Evolutionary conservation across 1,139 yeast species (phyloP).

Genomic region (Sugiyamaella castrensis): DNA sequence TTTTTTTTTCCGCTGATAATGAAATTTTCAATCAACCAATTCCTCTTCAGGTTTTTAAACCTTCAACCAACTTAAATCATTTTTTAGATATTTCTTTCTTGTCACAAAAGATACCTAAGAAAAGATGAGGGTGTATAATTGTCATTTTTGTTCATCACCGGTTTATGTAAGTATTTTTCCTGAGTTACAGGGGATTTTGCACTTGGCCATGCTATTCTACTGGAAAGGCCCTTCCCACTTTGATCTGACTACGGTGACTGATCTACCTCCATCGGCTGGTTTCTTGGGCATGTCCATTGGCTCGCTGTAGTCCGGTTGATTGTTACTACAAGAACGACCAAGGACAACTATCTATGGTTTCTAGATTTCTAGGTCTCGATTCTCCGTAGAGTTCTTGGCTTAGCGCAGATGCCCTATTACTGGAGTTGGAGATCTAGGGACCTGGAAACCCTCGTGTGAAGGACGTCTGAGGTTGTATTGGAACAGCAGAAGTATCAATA

Average conservation of each 20-base stretch:
- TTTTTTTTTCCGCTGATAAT: slow-evolving; percentile 4
- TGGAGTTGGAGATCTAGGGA: no score
- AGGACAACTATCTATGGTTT: no score
- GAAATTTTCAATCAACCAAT: slow-evolving; percentile 1
- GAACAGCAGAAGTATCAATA: neutral
- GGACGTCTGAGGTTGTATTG: neutral
- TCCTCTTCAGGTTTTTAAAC: neutral
- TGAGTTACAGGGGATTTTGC: no score
- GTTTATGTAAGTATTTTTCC: slow-evolving; percentile 23
- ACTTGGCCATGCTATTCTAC: no score
- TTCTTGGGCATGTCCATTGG: no score
- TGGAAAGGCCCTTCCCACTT: neutral
- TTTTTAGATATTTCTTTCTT: no score
- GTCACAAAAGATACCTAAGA: neutral
- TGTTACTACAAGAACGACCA: no score
- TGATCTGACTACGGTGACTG: neutral
- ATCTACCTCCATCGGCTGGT: no score
- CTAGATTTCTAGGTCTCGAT: no score
- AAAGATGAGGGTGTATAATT: slow-evolving; percentile 86
- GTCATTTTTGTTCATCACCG: slow-evolving; percentile 98
- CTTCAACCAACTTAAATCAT: neutral
- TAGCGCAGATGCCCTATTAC: no score
- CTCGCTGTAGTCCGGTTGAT: no score
- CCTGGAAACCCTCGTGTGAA: neutral
- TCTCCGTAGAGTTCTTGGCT: no score